These are phyloP conservation scores for Neodidymelliopsis sp. DNA, from an alignment of 2,329 filamentous ascomycete species.

Conservation along the genomic window DNA sequence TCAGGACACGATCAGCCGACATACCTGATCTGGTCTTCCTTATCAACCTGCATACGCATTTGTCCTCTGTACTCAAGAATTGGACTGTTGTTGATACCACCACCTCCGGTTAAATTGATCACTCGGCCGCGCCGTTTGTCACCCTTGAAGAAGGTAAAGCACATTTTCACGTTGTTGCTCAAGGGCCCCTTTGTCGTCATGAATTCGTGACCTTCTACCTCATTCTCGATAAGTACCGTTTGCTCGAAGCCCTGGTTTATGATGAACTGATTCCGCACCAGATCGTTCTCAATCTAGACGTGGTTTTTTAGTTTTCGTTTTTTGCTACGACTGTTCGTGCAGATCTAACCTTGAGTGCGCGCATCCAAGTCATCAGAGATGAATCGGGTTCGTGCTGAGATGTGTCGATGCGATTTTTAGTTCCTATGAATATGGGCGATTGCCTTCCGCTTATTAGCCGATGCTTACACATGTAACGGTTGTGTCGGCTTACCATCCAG, in stretches of 20 bases:
- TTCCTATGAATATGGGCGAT: constrained; percentile 71
- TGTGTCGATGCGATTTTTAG: constrained; percentile 63
- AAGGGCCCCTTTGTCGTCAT: constrained; percentile 66
- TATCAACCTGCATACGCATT: constrained; percentile 82
- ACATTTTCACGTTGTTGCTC: constrained; percentile 74
- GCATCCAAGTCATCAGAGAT: constrained; percentile 77
- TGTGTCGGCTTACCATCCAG: constrained; percentile 56
- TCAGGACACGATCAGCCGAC: constrained; percentile 1
- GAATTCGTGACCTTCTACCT: constrained; percentile 70
- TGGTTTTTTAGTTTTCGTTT: too few relatives aligned
- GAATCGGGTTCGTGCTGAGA: constrained; percentile 75
- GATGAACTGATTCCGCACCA: constrained; percentile 81
- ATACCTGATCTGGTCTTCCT: constrained; percentile 69
- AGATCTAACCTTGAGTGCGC: constrained; percentile 68
- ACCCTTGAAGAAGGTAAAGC: constrained; percentile 71
- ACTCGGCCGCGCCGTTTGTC: constrained; percentile 68
- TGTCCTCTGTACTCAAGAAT: constrained; percentile 61
- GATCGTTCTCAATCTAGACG: constrained; percentile 74
- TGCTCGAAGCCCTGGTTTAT: constrained; percentile 87
- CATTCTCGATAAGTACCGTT: constrained; percentile 75
- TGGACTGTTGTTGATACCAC: constrained; percentile 60
- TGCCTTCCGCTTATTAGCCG: constrained; percentile 41
- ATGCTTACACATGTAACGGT: not conserved
- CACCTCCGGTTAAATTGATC: constrained; percentile 47
- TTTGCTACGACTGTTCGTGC: too few relatives aligned